Evolutionary conservation across 2,329 filamentous ascomycete species (phyloP).

Genomic region (Exophiala sp.): DNA sequence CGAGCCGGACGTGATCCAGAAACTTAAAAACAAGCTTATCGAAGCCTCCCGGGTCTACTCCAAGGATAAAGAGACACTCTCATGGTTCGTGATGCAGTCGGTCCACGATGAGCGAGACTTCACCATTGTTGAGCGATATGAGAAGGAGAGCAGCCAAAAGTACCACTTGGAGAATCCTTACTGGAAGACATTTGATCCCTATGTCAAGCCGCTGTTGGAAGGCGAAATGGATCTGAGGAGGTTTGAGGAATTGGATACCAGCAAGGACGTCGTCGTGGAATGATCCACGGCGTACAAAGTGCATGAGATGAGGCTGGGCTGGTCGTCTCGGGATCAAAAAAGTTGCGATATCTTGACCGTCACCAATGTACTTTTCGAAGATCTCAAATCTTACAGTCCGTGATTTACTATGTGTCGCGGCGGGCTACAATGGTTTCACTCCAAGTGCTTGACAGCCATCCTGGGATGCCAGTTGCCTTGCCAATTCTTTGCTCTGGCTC

Average conservation of each 20-base stretch:
- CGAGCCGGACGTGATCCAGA: conserved; percentile 57
- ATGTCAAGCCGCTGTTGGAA: conserved; percentile 60
- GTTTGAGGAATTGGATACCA: conserved; percentile 60
- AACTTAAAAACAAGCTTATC: conserved; percentile 65
- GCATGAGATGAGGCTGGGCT: background rate
- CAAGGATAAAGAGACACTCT: conserved; percentile 63
- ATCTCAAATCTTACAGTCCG: too few relatives aligned
- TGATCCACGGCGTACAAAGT: background rate
- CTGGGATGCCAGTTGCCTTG: too few relatives aligned
- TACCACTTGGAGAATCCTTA: conserved; percentile 64
- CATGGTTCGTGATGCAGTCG: conserved; percentile 74
- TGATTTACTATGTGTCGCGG: too few relatives aligned
- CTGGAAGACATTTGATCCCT: conserved; percentile 68
- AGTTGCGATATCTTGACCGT: conserved; percentile 30
- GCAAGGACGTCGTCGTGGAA: conserved; percentile 24
- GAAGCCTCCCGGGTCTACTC: conserved; percentile 69
- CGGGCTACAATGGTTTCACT: too few relatives aligned
- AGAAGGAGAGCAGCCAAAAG: conserved; percentile 58
- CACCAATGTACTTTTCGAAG: conserved; percentile 45
- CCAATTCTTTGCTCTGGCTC: too few relatives aligned
- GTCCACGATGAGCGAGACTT: conserved; percentile 62
- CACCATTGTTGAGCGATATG: conserved; percentile 69
- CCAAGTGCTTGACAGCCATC: too few relatives aligned
- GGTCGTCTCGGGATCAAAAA: background rate
- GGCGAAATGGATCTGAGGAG: conserved; percentile 61